Conservation (phyloP, 495 filamentous ascomycete species). For the Geopyxis carbonaria region DNA sequence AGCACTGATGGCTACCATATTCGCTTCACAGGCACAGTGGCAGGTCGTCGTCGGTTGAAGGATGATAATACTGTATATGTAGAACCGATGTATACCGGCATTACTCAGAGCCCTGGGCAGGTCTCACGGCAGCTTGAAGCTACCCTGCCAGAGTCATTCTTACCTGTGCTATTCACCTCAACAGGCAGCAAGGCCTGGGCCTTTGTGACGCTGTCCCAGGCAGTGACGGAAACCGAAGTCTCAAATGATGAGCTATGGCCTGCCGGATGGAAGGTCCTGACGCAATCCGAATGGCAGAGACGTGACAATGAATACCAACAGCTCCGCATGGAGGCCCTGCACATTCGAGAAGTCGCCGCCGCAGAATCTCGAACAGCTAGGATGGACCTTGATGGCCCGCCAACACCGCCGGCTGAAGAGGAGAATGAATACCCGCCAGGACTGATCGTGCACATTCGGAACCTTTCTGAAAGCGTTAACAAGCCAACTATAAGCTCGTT, state of each 20-base stretch:
- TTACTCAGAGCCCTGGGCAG: constrained; percentile 15
- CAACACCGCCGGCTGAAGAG: too few relatives aligned
- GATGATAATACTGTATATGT: too few relatives aligned
- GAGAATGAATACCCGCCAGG: too few relatives aligned
- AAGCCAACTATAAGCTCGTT: constrained; percentile 19
- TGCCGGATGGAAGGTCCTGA: constrained; percentile 28
- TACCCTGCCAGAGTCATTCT: constrained; percentile 13
- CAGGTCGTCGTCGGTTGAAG: too few relatives aligned
- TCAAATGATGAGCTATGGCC: constrained; percentile 21
- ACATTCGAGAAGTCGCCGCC: background rate
- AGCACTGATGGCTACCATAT: constrained; percentile 25
- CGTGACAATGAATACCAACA: constrained; percentile 19
- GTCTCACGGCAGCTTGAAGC: constrained; percentile 16
- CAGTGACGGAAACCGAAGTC: constrained; percentile 15
- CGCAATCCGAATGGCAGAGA: constrained; percentile 23
- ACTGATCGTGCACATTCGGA: constrained; percentile 19
- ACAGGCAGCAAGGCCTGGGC: constrained; percentile 22
- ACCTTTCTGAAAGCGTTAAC: constrained; percentile 13
- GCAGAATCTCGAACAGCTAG: background rate
- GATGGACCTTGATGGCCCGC: too few relatives aligned
- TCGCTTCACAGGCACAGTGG: constrained; percentile 11
- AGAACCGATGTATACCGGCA: too few relatives aligned
- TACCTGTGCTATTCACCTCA: constrained; percentile 20
- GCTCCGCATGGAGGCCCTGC: constrained; percentile 5
- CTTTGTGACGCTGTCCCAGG: constrained; percentile 26